Evolutionary conservation across 345 rosid genomes (phyloP).

Genomic region (Luvunga scandens): DNA sequence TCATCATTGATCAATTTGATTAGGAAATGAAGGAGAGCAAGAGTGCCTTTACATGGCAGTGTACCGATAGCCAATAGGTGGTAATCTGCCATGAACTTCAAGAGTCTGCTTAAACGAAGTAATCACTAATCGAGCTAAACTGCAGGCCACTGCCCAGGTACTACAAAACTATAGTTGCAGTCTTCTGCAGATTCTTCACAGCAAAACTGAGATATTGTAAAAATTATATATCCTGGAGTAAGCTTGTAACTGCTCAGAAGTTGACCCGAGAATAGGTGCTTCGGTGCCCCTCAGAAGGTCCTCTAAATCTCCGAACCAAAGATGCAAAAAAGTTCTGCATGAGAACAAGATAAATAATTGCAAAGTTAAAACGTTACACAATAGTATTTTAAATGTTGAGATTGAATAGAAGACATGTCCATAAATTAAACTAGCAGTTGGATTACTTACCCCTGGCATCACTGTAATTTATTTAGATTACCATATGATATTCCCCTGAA

Average conservation of each 20-base stretch:
- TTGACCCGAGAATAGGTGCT: constrained; percentile 67
- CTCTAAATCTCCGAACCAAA: constrained; percentile 49
- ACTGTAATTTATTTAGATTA: neutral
- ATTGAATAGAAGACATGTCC: neutral
- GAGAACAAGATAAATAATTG: neutral
- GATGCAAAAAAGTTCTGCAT: constrained; percentile 61
- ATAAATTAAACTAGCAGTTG: neutral
- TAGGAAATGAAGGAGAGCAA: neutral
- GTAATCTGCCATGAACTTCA: neutral
- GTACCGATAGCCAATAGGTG: neutral
- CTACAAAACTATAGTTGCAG: neutral
- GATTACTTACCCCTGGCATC: neutral
- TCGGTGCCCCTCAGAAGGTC: constrained; percentile 56
- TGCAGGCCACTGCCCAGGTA: neutral
- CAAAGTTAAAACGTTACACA: neutral
- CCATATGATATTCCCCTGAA: neutral
- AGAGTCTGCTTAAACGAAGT: neutral
- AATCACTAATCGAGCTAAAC: neutral
- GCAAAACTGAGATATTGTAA: constrained; percentile 2
- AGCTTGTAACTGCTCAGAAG: constrained; percentile 44
- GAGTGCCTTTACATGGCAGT: neutral
- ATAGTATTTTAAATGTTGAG: neutral
- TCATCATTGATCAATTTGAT: neutral
- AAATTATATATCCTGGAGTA: constrained; percentile 2
- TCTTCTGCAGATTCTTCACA: neutral